These are phyloP conservation scores for Phyllosticta citrichinensis DNA, from an alignment of 2,329 filamentous ascomycete genomes.

Conservation along the genomic window DNA sequence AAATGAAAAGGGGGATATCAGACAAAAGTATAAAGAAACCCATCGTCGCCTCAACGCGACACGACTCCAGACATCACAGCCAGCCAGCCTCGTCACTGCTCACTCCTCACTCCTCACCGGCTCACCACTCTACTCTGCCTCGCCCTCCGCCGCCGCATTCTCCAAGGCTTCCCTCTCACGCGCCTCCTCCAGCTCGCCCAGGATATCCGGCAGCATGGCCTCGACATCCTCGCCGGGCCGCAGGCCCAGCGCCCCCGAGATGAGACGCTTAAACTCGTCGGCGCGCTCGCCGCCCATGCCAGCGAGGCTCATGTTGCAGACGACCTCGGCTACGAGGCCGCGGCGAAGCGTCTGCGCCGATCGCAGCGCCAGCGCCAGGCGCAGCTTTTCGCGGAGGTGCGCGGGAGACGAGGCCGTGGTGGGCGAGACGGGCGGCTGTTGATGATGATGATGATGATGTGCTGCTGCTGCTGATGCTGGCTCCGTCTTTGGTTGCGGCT, in stretches of 20 bases:
- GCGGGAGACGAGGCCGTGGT: background rate
- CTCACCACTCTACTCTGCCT: conserved; percentile 13
- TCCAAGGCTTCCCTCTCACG: conserved; percentile 21
- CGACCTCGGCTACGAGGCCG: conserved; percentile 55
- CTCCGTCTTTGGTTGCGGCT: conserved; percentile 26
- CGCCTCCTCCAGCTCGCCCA: conserved; percentile 38
- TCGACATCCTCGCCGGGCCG: conserved; percentile 58
- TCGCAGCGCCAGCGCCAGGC: conserved; percentile 49
- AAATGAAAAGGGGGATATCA: too few relatives aligned
- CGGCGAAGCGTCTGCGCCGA: conserved; percentile 50
- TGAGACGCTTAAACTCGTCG: conserved; percentile 60
- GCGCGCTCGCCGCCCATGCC: conserved; percentile 60
- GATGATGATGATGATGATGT: conserved; percentile 16
- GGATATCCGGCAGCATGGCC: conserved; percentile 43
- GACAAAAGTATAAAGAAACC: too few relatives aligned
- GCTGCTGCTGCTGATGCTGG: conserved; percentile 23
- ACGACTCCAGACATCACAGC: too few relatives aligned
- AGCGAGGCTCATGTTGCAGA: conserved; percentile 56
- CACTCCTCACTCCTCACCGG: background rate
- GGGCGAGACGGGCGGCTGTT: conserved; percentile 20
- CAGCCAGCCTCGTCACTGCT: too few relatives aligned
- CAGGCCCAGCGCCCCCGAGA: conserved; percentile 58
- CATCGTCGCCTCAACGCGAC: too few relatives aligned
- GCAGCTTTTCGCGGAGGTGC: conserved; percentile 38
- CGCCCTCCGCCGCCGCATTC: conserved; percentile 11